Conservation (phyloP, 2,329 filamentous ascomycete genomes). For the Capronia coronata region DNA sequence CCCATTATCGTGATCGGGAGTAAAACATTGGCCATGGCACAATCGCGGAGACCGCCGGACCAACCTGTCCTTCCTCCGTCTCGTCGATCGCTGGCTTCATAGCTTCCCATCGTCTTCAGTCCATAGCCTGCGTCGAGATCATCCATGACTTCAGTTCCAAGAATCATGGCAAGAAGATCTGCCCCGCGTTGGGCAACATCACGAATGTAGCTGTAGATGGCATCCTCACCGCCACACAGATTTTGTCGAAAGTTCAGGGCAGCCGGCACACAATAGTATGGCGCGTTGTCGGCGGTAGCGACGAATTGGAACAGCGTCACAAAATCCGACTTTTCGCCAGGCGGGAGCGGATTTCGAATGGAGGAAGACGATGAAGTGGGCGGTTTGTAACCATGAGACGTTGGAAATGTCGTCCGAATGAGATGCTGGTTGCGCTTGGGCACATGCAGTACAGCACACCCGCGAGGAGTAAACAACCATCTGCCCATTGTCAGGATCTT, state of each 20-base stretch:
- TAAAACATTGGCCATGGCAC: constrained; percentile 65
- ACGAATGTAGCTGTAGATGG: constrained; percentile 58
- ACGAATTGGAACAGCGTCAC: constrained; percentile 68
- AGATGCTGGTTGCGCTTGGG: constrained; percentile 67
- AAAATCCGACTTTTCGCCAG: constrained; percentile 51
- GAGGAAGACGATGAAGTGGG: neutral
- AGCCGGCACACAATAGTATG: constrained; percentile 65
- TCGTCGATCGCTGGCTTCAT: constrained; percentile 25
- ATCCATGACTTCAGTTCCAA: constrained; percentile 68
- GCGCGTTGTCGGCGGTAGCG: constrained; percentile 66
- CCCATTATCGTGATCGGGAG: constrained; percentile 54
- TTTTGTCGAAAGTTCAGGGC: constrained; percentile 64
- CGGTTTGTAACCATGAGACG: constrained; percentile 69
- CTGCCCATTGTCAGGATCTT: constrained; percentile 13
- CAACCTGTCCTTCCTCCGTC: constrained; percentile 41
- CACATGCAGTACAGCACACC: constrained; percentile 74
- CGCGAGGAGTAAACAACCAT: constrained; percentile 77
- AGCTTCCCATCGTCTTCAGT: constrained; percentile 27
- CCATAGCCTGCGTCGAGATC: constrained; percentile 33
- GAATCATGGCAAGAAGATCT: constrained; percentile 50
- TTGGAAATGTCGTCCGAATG: constrained; percentile 68
- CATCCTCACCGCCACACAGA: constrained; percentile 66
- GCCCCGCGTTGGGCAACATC: constrained; percentile 60
- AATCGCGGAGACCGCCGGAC: constrained; percentile 48
- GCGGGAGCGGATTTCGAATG: constrained; percentile 17